Evolutionary conservation across 2,329 filamentous ascomycete species (phyloP), one percentile per base, ranked within the genome.

Genomic region (Emergomyces orientalis): DNA sequence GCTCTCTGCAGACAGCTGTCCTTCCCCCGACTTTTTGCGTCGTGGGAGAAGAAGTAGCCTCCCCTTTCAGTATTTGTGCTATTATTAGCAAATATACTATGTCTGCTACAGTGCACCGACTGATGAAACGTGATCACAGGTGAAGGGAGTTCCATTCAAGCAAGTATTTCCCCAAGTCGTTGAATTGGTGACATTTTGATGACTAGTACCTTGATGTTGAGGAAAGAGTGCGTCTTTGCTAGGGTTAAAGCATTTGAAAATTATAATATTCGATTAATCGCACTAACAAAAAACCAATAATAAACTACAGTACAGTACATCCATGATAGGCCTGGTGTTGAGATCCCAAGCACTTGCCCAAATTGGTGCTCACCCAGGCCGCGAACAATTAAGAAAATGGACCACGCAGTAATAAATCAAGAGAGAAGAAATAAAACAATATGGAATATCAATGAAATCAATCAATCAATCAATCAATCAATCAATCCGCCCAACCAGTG

Each of bases 271-370:
- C 39, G 25, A 45, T 5, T 47, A 37, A 37, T 27, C 11, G 37
- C 34, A 57, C 25, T 57, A 57, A 43, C 37, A n/a, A n/a, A n/a
- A n/a, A n/a, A 47, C 39, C 47, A 59, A 59, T 43, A 27, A 9
- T 41, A 39, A 41, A 22, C 17, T 56, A 59, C 56, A 59, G 25
- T 45, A 59, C 56, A 59, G 39, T 32, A n/a, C 56, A 45, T 59
- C 39, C 56, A 17, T 59, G 14, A 22, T 11, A 59, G 17, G 25
- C 22, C 7, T 25, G 39, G 14, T 57, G 43, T 25, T 57, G 56
- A 45, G 7, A 45, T 32, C 22, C 14, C 37, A 17, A 59, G 39
- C 17, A 47, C 37, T 45, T 59, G 39, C 32, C 56, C 56, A 59
- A 59, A 45, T 45, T 59, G 39, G 47, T 58, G 9, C 39, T 39